These are phyloP conservation scores for Sphagnum fallax DNA, from an alignment of 228 moss, liverwort and hornwort species.

Conservation along the genomic window DNA sequence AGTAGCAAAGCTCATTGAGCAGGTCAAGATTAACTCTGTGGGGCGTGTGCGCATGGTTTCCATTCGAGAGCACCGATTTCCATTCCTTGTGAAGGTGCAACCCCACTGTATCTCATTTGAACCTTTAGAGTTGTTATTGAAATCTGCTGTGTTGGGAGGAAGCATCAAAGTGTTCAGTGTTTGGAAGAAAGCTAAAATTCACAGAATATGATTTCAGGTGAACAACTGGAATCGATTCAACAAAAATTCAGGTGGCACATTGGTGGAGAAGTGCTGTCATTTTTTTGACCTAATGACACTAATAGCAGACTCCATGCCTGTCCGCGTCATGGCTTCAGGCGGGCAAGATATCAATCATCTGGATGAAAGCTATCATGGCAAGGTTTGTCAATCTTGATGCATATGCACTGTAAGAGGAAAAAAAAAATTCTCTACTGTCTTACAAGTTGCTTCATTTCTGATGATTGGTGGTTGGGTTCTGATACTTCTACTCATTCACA, in stretches of 20 bases:
- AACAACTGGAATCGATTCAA: constrained; percentile 97
- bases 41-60: constrained; percentile 84
- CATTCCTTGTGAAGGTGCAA: constrained; percentile 79
- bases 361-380: constrained; percentile 64
- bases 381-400: constrained; percentile 23
- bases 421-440: not conserved
- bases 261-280: constrained; percentile 98
- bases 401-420: too few species aligned
- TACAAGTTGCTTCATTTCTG: not conserved
- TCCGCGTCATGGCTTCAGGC: constrained; percentile 93
- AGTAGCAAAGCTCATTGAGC: constrained; percentile 56
- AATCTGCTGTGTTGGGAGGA: not conserved
- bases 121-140: not conserved
- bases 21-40: constrained; percentile 40
- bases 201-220: constrained; percentile 21
- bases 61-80: constrained; percentile 91
- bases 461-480: not conserved
- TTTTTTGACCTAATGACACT: constrained; percentile 98
- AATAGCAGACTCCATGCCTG: constrained; percentile 54
- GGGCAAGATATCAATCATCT: constrained; percentile 74
- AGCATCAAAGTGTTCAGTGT: too few species aligned
- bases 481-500: not conserved
- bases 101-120: not conserved
- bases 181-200: too few species aligned
- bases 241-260: constrained; percentile 85